phyloP scores from a whole-genome alignment of 352 stramenopile species.

The Globisporangium heterothallicum region DNA sequence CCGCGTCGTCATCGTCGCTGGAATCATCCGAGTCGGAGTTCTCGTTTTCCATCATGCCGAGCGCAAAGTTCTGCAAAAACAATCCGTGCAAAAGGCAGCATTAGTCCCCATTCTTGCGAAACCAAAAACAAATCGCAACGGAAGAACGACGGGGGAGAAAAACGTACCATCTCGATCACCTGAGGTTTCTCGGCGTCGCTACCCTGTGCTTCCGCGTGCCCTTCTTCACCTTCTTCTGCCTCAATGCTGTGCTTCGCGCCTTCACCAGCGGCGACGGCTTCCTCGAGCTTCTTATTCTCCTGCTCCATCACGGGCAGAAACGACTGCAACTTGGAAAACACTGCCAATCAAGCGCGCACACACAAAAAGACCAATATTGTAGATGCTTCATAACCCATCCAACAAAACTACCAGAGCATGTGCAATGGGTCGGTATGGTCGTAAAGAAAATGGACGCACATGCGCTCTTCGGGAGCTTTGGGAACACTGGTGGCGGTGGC shows the following conservation, averaged over 20 bases:
- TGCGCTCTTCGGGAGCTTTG: conserved; percentile 53
- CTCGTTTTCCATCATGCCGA: conserved; percentile 58
- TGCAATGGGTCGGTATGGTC: too few relatives aligned
- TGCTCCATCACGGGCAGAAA: conserved; percentile 70
- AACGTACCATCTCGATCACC: conserved; percentile 76
- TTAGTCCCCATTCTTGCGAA: too few relatives aligned
- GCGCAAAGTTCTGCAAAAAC: conserved; percentile 57
- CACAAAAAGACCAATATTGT: conserved; percentile 1
- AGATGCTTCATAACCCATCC: too few relatives aligned
- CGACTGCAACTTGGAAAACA: conserved; percentile 67
- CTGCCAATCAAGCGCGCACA: conserved; percentile 17
- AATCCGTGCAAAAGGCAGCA: background rate
- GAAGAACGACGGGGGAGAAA: background rate
- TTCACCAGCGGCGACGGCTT: conserved; percentile 48
- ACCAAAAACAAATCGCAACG: too few relatives aligned
- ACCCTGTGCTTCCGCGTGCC: conserved; percentile 1
- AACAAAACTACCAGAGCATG: too few relatives aligned
- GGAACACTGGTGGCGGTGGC: conserved; percentile 32
- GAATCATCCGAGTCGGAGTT: conserved; percentile 17
- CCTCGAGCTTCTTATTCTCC: conserved; percentile 72
- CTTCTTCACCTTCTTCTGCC: conserved; percentile 23
- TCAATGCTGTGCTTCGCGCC: conserved; percentile 75
- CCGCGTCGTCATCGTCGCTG: conserved; percentile 20
- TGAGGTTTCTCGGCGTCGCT: conserved; percentile 19
- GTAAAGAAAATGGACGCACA: conserved; percentile 22